Evolutionary conservation across 306 rosid genomes (phyloP), one percentile per base, ranked within the genome.

Genomic region (Canavalia ensiformis): DNA sequence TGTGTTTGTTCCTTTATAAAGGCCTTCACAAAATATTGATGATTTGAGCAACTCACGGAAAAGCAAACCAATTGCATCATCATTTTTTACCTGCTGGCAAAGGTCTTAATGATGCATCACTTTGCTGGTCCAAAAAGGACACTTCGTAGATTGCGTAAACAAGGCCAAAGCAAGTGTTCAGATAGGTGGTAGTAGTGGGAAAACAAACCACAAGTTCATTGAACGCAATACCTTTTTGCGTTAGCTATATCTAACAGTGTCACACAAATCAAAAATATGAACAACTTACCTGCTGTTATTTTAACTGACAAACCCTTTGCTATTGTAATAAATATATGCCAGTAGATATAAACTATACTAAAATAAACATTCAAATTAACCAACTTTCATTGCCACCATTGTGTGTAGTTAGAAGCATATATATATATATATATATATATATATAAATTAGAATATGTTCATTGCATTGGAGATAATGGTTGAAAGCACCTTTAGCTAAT

Each of bases 81-180:
- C 55, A 55, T 55, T 56, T 33, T 68, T 31, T 64, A 44, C 58
- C 76, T 31, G 35, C 50, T 50, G 81, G 30, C 49, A 49, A 63
- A 47, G 51, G 8, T 5, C 51, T 11, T 63, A 44, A 54, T 65
- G 80, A 74, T 55, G 69, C 76, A 44, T 31, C 34, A 66, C 63
- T 56, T 52, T 52, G 52, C 84, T 72, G 74, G 58, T 72, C 79
- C 84, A 35, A 50, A 62, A 60, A 49, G 73, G 64, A 80, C 84
- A 37, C 56, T 39, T 12, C 66, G 44, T 80, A 60, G 35, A 62
- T 47, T 58, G 78, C 66, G 72, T 39, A 35, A 29, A 71, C 39
- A 12, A 7, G 73, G 56, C 64, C 56, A 29, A 41, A 51, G 74
- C 47, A 12, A 60, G 35, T 46, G 45, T 29, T 60, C 65, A 49